These are phyloP conservation scores for Malassezia globosa DNA, from an alignment of 1,284 basidiomycete species.

Conservation along the genomic window DNA sequence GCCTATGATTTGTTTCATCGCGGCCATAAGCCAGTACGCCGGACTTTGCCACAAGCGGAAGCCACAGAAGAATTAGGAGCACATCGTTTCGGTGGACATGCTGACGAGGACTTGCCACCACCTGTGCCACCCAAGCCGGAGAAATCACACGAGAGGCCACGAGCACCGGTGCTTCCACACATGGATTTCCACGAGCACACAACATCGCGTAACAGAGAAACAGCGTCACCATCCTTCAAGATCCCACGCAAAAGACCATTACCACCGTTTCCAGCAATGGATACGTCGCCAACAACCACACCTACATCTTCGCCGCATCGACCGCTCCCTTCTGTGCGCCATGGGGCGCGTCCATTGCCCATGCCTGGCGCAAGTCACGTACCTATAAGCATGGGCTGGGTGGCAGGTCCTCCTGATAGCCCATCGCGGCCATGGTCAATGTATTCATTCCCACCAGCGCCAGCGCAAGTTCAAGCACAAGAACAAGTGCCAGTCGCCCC, in stretches of 20 bases:
- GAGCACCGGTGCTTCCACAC: no score
- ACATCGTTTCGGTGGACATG: no score
- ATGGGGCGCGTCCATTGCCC: neutral
- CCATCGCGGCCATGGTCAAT: no score
- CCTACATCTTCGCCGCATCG: neutral
- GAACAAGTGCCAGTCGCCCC: no score
- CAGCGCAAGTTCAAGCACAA: no score
- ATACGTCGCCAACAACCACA: neutral
- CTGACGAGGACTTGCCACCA: neutral
- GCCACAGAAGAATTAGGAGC: no score
- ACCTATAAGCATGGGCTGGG: no score
- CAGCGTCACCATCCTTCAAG: neutral
- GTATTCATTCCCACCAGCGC: no score
- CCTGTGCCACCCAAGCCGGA: neutral
- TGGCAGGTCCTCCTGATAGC: neutral
- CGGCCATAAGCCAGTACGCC: no score
- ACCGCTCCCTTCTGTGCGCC: neutral
- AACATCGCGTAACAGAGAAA: neutral
- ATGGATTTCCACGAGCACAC: no score
- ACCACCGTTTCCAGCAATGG: neutral
- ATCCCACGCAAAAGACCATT: neutral
- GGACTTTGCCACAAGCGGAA: no score
- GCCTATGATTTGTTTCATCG: conserved; percentile 5
- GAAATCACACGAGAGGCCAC: neutral
- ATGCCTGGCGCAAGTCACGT: neutral